phyloP scores from a whole-genome alignment of 495 filamentous ascomycete genomes.

The Talaromyces nanjingensis region DNA sequence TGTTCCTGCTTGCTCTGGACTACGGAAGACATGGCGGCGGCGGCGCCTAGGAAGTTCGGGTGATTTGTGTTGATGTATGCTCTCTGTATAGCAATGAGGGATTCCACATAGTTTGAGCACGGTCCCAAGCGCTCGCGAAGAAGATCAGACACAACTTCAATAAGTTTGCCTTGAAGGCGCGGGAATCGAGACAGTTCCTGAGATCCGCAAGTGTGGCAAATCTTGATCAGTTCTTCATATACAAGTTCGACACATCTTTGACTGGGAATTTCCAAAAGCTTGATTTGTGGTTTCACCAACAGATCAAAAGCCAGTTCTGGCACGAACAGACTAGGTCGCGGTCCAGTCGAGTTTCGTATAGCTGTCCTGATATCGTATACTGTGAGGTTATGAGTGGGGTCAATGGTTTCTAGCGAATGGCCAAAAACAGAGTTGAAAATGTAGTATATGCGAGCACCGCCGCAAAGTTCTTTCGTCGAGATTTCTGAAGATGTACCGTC shows the following conservation, averaged over 20 bases:
- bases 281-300: constrained; percentile 97
- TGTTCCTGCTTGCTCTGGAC: constrained; percentile 90
- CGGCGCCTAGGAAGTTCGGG: constrained; percentile 95
- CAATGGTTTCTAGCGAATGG: constrained; percentile 91
- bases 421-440: constrained; percentile 99
- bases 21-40: constrained; percentile 95
- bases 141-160: constrained; percentile 96
- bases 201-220: constrained; percentile 96
- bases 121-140: constrained; percentile 88
- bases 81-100: constrained; percentile 91
- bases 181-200: constrained; percentile 89
- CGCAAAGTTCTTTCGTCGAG: constrained; percentile 96
- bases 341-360: constrained; percentile 96
- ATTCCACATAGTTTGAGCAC: constrained; percentile 84
- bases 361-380: constrained; percentile 96
- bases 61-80: constrained; percentile 99
- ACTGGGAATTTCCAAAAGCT: constrained; percentile 88
- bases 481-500: constrained; percentile 98
- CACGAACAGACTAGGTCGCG: constrained; percentile 90
- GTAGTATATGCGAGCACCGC: constrained; percentile 96
- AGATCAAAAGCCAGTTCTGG: constrained; percentile 97
- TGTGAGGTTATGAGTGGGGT: constrained; percentile 90
- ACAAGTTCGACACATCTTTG: constrained; percentile 97
- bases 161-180: constrained; percentile 90
- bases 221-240: constrained; percentile 98